Base-by-base conservation (phyloP, 352 stramenopile species). In the Globisporangium abappressorium region DNA sequence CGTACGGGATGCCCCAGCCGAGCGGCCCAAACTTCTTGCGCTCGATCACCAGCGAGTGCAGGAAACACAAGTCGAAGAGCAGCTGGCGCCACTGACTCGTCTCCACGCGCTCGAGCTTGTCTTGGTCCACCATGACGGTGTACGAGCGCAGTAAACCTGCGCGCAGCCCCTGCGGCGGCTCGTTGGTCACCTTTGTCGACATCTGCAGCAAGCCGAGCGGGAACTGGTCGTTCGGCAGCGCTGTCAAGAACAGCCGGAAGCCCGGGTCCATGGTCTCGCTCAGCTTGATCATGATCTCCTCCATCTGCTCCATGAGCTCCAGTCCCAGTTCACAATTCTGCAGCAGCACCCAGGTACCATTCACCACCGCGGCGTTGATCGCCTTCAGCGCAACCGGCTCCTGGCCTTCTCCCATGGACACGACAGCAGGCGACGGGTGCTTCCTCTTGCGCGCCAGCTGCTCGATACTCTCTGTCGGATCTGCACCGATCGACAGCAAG, bases 171-270 rank as follows among this genome's bases (percentile, higher is more conserved):
- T 98, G 89, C 5, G 97, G 97, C 43, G 97, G 97, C 65, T 99
- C 97, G 68, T 99, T 99, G 6, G 97, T 99, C 28, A 99, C 97
- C 74, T 99, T 99, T 36, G 96, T 99, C 51, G 92, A 98, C 97
- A 99, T 99, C 75, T 99, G 97, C 55, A 99, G 83, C 72, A 99
- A 79, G 2, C 97, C 97, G 0, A 99, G 75, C 5, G 97, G 97
- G 76, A 99, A 99, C 64, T 98, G 85, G 57, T 97, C 83, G 76
- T 98, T 96, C 5, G 97, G 97, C 14, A 99, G 79, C 43, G 97
- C 97, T 8, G 97, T 99, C 59, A 99, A 93, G 76, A 99, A 99
- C 43, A 99, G 78, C 0, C 97, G 88, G 74, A 99, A 99, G 70
- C 93, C 94, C 2, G 90, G 90, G 66, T 99, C 96, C 89, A 99